phyloP scores from a whole-genome alignment of 805 yeast genomes.

The Ascoidea asiatica region DNA sequence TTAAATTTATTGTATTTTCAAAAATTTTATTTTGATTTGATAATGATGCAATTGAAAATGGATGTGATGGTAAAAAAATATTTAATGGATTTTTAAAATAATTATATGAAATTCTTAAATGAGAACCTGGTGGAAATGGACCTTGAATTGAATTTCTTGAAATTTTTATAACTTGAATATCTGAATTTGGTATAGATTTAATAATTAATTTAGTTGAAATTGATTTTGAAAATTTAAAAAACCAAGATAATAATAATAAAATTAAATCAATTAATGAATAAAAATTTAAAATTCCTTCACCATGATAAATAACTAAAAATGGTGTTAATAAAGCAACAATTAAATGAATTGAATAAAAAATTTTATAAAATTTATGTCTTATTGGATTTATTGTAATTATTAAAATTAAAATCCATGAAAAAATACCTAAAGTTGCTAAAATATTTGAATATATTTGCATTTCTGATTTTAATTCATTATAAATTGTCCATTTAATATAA shows the following conservation, averaged over 20 bases:
- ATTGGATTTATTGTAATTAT: slow-evolving; percentile 33
- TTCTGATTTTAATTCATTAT: slow-evolving; percentile 19
- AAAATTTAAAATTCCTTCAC: slow-evolving; percentile 50
- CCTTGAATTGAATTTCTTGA: slow-evolving; percentile 5
- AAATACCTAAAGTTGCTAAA: slow-evolving; percentile 34
- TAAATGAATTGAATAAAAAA: slow-evolving; percentile 47
- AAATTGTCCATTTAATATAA: slow-evolving; percentile 33
- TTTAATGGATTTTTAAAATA: slow-evolving; percentile 20
- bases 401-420: slow-evolving; percentile 22
- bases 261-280: no score
- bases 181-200: no score
- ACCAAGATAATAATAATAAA: slow-evolving; percentile 18
- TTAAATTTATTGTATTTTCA: slow-evolving; percentile 28
- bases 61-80: slow-evolving; percentile 47
- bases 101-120: slow-evolving; percentile 41
- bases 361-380: slow-evolving; percentile 33
- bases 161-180: no score
- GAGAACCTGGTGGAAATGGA: slow-evolving; percentile 46
- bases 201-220: no score
- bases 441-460: slow-evolving; percentile 27
- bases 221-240: slow-evolving; percentile 24
- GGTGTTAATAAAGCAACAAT: slow-evolving; percentile 32
- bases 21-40: no score
- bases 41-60: slow-evolving; percentile 52
- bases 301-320: slow-evolving; percentile 39